phyloP scores from a whole-genome alignment of 768 basidiomycete species.

The Lentinus brumalis region DNA sequence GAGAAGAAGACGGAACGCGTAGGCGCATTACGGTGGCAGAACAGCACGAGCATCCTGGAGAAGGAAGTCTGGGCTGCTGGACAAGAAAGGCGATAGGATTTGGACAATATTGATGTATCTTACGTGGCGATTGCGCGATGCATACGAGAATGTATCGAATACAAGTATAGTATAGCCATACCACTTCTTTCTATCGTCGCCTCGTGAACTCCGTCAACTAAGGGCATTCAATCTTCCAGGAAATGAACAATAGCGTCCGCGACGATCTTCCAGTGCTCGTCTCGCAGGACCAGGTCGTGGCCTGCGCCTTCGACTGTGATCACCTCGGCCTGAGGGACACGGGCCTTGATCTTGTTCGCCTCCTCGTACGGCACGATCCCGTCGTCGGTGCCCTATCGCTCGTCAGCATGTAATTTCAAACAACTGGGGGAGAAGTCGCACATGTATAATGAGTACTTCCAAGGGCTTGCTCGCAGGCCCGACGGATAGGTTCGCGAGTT shows the following conservation, averaged over 20 bases:
- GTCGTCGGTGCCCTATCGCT: conserved; percentile 58
- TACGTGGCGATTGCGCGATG: no score
- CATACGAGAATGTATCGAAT: neutral
- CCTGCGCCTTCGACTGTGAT: conserved; percentile 51
- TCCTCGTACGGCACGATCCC: conserved; percentile 56
- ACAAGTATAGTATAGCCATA: no score
- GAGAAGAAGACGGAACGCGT: conserved; percentile 45
- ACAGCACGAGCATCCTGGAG: conserved; percentile 44
- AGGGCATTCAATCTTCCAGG: conserved; percentile 2
- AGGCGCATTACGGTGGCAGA: conserved; percentile 63
- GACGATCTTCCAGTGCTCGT: conserved; percentile 22
- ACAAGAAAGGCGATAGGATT: neutral
- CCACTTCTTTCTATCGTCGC: no score
- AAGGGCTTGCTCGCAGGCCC: neutral
- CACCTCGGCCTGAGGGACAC: conserved; percentile 49
- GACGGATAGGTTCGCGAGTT: conserved; percentile 8
- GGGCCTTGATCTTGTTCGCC: conserved; percentile 46
- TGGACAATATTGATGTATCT: neutral
- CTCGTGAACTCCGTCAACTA: no score
- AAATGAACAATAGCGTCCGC: conserved; percentile 20
- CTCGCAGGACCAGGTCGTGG: conserved; percentile 43
- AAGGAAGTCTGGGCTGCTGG: conserved; percentile 46
- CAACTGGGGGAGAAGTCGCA: neutral
- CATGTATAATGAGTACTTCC: conserved; percentile 24
- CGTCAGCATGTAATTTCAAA: neutral